Percentiles rank a stretch among this genome's conserved stretches.
Evolutionary conservation across 1,139 yeast species (phyloP).

Genomic region (Fermentozyma sake): DNA sequence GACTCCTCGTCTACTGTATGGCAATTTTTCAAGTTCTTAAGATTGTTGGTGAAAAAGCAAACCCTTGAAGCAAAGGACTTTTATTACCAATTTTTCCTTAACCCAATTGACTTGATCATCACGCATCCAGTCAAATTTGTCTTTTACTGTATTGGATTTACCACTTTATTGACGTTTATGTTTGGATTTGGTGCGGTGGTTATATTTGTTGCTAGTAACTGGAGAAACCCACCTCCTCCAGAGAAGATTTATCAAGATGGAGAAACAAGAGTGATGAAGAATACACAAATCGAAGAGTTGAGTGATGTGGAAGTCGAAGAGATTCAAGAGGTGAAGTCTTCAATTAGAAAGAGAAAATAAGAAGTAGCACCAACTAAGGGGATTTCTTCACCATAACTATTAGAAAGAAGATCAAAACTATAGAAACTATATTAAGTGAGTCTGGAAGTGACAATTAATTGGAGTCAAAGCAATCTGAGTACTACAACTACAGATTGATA

Average conservation of each 20-base stretch:
- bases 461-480: too few relatives aligned
- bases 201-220: slow-evolving; percentile 14
- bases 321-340: slow-evolving; percentile 1
- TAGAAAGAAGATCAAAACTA: neutral
- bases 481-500: too few relatives aligned
- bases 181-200: slow-evolving; percentile 39
- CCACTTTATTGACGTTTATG: slow-evolving; percentile 34
- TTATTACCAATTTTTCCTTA: slow-evolving; percentile 31
- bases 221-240: slow-evolving; percentile 2
- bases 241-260: neutral
- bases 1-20: slow-evolving; percentile 15
- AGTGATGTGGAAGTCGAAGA: slow-evolving; percentile 5
- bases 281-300: slow-evolving; percentile 4
- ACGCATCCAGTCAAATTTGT: slow-evolving; percentile 47
- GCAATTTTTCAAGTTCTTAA: slow-evolving; percentile 20
- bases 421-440: neutral
- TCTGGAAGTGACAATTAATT: too few relatives aligned
- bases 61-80: slow-evolving; percentile 25
- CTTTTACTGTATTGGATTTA: slow-evolving; percentile 39
- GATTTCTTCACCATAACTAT: neutral
- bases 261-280: slow-evolving; percentile 2
- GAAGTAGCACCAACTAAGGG: too few relatives aligned
- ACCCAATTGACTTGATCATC: slow-evolving; percentile 40
- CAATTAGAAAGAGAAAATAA: too few relatives aligned
- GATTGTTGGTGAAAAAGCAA: slow-evolving; percentile 18